These are phyloP conservation scores for Centrapalus pauciflorus DNA, from an alignment of 129 eudicot species.

Conservation along the genomic window DNA sequence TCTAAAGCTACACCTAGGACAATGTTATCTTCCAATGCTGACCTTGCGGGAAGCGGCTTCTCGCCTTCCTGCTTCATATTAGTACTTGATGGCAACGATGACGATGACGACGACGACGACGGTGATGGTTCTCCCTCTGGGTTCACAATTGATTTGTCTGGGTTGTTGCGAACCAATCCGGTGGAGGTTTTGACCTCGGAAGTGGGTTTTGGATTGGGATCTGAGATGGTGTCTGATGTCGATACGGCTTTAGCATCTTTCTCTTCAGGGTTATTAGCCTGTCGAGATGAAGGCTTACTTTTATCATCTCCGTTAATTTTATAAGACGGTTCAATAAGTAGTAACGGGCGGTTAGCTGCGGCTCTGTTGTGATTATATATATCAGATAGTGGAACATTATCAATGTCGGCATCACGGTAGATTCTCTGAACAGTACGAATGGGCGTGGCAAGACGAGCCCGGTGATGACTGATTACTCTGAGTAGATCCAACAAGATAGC, in stretches of 20 bases:
- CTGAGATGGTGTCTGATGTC: conserved; percentile 20
- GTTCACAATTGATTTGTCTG: conserved; percentile 6
- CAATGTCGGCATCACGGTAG: conserved; percentile 55
- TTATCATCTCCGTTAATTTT: conserved; percentile 47
- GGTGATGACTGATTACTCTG: conserved; percentile 78
- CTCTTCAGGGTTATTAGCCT: conserved; percentile 34
- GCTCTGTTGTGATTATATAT: conserved; percentile 40
- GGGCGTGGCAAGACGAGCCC: conserved; percentile 82
- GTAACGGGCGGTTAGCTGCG: conserved; percentile 40
- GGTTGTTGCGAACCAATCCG: not conserved
- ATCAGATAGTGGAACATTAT: conserved; percentile 46
- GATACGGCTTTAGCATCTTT: conserved; percentile 28
- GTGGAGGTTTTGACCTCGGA: not conserved
- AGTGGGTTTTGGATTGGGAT: conserved; percentile 23
- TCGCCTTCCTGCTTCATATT: conserved; percentile 31
- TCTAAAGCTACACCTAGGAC: conserved; percentile 83
- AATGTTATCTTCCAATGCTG: conserved; percentile 65
- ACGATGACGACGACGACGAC: not conserved
- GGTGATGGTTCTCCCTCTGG: not conserved
- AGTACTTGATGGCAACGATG: conserved; percentile 13
- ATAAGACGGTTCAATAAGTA: conserved; percentile 63
- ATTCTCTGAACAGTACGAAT: conserved; percentile 60
- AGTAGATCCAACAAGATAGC: conserved; percentile 67
- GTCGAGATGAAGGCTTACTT: conserved; percentile 41
- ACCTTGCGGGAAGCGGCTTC: conserved; percentile 21